Evolutionary conservation across 345 rosid species (phyloP), one percentile per base, ranked within the genome.

Genomic region (Stellera chamaejasme): DNA sequence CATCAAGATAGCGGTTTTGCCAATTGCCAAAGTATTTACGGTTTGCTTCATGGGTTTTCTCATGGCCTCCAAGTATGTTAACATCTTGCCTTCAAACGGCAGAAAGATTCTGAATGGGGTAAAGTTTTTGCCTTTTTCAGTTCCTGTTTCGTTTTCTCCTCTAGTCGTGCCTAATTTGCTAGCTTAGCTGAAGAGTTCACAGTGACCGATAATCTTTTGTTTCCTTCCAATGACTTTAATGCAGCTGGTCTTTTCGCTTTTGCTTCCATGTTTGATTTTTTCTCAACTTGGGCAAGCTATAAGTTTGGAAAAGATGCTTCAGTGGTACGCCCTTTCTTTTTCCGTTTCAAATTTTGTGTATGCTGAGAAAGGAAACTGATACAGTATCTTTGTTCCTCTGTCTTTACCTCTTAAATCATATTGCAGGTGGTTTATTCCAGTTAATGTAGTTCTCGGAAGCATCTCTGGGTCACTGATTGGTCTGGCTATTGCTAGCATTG

Each of bases 241-340:
- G 69, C 93, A 94, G 97, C 65, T 94, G 78, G 99, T 94, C 53
- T 94, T 90, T 71, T 76, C 96, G 26, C 96, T 94, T 62, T 71
- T 94, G 92, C 99, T 94, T 49, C 99, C 99, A 0, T 90, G 99
- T 64, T 67, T 94, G 76, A 90, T 94, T 54, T 94, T 94, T 70
- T 87, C 99, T 10, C 96, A 90, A 77, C 95, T 94, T 16, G 99
- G 99, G 5, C 96, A 94, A 79, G 90, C 99, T 23, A 74, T 94
- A 52, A 90, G 88, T 64, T 51, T 87, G 47, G 44, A 83, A 65
- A 94, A 94, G 60, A 87, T 94, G 96, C 59, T 87, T 39, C 70
- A 85, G 70, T 94, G 97, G 99, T 93, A 75, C 64, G 73, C 19
- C 19, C 49, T 26, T 26, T 54, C 19, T 49, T 59, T 27, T 52